Percentiles rank a stretch among this genome's conserved stretches.
Evolutionary conservation across 75 land plant species (phyloP).

Genomic region (Cunninghamia lanceolata): DNA sequence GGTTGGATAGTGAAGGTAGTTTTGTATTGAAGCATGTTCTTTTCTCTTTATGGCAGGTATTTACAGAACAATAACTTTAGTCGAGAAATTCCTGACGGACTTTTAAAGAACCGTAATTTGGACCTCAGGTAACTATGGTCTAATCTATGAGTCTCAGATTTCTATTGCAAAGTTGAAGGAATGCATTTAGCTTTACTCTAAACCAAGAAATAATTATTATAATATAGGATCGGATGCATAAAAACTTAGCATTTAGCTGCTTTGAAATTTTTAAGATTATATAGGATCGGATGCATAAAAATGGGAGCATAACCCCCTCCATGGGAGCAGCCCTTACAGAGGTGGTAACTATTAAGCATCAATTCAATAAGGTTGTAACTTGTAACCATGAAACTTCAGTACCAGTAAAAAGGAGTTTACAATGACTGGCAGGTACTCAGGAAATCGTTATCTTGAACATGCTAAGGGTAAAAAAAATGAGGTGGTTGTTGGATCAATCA

Average conservation of each 20-base stretch:
- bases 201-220: not conserved
- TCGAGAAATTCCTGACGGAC: not conserved
- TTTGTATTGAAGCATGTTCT: not conserved
- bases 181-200: too few relatives aligned
- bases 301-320: not conserved
- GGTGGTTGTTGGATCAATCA: not conserved
- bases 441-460: not conserved
- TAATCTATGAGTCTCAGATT: not conserved
- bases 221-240: too few relatives aligned
- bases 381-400: too few relatives aligned
- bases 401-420: not conserved
- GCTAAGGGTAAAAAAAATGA: not conserved
- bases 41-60: not conserved
- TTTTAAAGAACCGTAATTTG: not conserved
- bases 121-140: not conserved
- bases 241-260: not conserved
- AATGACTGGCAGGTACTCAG: not conserved
- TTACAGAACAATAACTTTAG: conserved; percentile 1
- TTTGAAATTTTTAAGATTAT: not conserved
- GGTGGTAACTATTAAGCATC: not conserved
- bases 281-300: not conserved
- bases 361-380: not conserved
- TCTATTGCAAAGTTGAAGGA: not conserved
- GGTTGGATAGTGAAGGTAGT: too few relatives aligned
- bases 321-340: not conserved